Percentiles rank a stretch among this genome's conserved stretches.
These are phyloP conservation scores for Trichosporon inkin DNA, from an alignment of 1,284 basidiomycete genomes.

Conservation along the genomic window DNA sequence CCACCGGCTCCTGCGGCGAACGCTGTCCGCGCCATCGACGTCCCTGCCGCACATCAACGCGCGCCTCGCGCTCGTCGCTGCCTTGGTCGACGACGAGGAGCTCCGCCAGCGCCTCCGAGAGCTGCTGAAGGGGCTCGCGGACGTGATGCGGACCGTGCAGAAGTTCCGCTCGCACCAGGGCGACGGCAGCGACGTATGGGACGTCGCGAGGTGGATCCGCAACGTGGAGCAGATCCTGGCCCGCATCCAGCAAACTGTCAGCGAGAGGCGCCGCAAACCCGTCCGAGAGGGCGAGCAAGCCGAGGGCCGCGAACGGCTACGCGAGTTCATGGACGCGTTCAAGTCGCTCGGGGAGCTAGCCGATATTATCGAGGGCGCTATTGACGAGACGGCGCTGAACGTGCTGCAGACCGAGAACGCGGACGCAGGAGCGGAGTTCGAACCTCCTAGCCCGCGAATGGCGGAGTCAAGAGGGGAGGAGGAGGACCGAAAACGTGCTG, in stretches of 20 bases:
- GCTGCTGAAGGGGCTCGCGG: constrained; percentile 61
- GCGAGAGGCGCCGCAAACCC: constrained; percentile 13
- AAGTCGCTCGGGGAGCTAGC: constrained; percentile 59
- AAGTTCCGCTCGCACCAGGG: constrained; percentile 69
- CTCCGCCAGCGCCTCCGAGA: constrained; percentile 66
- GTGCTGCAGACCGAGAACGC: constrained; percentile 24
- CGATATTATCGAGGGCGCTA: constrained; percentile 58
- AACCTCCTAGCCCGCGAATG: constrained; percentile 20
- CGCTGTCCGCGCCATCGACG: constrained; percentile 62
- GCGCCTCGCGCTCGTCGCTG: constrained; percentile 73
- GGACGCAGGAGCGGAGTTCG: constrained; percentile 25
- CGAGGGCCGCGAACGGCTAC: constrained; percentile 25
- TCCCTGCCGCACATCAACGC: constrained; percentile 66
- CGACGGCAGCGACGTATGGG: constrained; percentile 56
- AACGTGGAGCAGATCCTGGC: constrained; percentile 29
- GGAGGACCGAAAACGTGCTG: constrained; percentile 28
- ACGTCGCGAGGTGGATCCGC: constrained; percentile 38
- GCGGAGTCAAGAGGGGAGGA: constrained; percentile 12
- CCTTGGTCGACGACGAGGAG: constrained; percentile 63
- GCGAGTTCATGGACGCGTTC: constrained; percentile 59
- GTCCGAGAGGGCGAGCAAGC: not conserved
- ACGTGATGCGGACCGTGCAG: constrained; percentile 73
- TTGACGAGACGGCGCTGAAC: constrained; percentile 50
- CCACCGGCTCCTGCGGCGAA: constrained; percentile 61
- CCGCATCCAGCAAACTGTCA: constrained; percentile 19